Conservation (phyloP, 2,329 filamentous ascomycete species). For the Basipetospora chlamydospora region DNA sequence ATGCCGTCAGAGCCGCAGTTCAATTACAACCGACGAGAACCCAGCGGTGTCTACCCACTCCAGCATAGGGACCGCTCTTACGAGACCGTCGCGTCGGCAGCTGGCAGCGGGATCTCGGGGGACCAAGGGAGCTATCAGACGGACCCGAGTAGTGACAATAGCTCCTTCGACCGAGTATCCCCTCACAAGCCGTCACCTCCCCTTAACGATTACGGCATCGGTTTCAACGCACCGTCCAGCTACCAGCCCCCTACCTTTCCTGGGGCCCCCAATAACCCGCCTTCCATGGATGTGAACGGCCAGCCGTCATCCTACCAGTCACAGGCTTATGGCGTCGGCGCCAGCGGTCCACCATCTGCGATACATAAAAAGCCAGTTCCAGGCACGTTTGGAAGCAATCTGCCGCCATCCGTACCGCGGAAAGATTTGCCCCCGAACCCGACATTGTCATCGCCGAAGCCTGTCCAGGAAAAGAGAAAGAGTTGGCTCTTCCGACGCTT, state of each 20-base stretch:
- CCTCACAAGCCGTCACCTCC: conserved; percentile 34
- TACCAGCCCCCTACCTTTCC: conserved; percentile 27
- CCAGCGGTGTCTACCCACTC: conserved; percentile 33
- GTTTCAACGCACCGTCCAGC: conserved; percentile 28
- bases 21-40: conserved; percentile 22
- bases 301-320: conserved; percentile 26
- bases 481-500: conserved; percentile 81
- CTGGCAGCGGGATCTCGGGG: conserved; percentile 54
- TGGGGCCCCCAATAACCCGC: conserved; percentile 16
- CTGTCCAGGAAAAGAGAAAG: conserved; percentile 56
- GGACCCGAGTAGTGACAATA: conserved; percentile 86
- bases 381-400: not conserved
- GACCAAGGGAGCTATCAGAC: conserved; percentile 71
- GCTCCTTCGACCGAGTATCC: conserved; percentile 66
- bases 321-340: conserved; percentile 21
- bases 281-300: no score
- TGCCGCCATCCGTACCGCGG: conserved; percentile 1
- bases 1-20: conserved; percentile 33
- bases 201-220: conserved; percentile 51
- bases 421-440: conserved; percentile 6
- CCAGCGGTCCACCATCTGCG: conserved; percentile 9
- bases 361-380: conserved; percentile 4
- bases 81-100: conserved; percentile 71
- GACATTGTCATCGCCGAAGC: conserved; percentile 14
- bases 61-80: conserved; percentile 64